phyloP scores from a whole-genome alignment of 2,329 filamentous ascomycete genomes.

The Diaporthe destruens region DNA sequence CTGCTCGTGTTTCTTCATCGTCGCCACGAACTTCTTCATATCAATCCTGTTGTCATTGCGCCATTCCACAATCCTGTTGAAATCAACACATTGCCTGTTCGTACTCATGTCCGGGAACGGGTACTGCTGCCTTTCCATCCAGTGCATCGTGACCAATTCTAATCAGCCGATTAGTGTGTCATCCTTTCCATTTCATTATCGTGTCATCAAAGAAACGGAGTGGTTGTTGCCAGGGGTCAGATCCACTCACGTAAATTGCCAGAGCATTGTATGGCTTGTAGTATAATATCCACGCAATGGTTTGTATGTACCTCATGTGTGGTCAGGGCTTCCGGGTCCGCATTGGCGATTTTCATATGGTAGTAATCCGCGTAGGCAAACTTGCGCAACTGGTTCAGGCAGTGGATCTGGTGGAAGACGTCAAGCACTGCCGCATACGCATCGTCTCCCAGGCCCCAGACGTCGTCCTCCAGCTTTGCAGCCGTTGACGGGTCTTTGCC shows the following conservation, averaged over 20 bases:
- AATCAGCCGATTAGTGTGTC: neutral
- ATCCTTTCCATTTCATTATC: no score
- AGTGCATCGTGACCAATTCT: constrained; percentile 52
- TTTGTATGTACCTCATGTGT: constrained; percentile 49
- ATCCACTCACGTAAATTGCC: constrained; percentile 45
- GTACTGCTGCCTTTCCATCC: constrained; percentile 48
- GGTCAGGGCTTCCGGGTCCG: constrained; percentile 30
- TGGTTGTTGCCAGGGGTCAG: no score
- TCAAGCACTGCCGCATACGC: constrained; percentile 51
- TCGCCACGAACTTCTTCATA: constrained; percentile 43
- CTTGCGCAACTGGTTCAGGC: constrained; percentile 50
- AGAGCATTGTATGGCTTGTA: constrained; percentile 52
- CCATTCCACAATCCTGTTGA: constrained; percentile 46
- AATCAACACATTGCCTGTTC: constrained; percentile 52
- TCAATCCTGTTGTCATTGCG: constrained; percentile 44
- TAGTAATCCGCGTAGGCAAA: constrained; percentile 47
- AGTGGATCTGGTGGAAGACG: constrained; percentile 51
- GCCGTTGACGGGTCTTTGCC: constrained; percentile 49
- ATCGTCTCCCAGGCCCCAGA: constrained; percentile 50
- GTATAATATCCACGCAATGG: constrained; percentile 53
- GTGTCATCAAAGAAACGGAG: no score
- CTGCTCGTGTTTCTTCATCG: constrained; percentile 42
- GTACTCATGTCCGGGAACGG: constrained; percentile 52
- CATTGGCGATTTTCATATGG: constrained; percentile 43
- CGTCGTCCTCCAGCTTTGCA: constrained; percentile 47